Percentiles rank a stretch among this genome's conserved stretches.
These are phyloP conservation scores for Fusarium sterilihyphosum DNA, from an alignment of 2,329 filamentous ascomycete genomes.

Conservation along the genomic window DNA sequence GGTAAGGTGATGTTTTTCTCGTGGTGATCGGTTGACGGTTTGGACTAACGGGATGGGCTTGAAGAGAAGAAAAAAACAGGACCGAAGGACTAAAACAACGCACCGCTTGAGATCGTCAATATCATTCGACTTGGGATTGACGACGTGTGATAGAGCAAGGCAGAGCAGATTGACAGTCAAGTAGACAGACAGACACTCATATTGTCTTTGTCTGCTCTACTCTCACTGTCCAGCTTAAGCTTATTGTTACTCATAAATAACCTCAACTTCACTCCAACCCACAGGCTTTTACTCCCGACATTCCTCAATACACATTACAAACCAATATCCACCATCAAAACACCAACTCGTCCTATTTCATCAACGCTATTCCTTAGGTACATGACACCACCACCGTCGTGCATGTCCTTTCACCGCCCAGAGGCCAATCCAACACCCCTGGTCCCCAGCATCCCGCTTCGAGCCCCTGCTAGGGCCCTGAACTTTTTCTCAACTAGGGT, in stretches of 20 bases:
- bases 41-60: conserved; percentile 8
- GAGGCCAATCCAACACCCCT: conserved; percentile 16
- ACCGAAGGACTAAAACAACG: conserved; percentile 6
- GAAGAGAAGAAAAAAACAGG: neutral
- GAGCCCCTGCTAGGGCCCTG: conserved; percentile 27
- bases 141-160: neutral
- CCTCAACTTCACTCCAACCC: neutral
- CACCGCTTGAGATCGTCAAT: conserved; percentile 18
- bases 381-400: conserved; percentile 41
- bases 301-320: neutral
- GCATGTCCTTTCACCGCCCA: conserved; percentile 40
- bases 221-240: neutral
- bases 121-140: conserved; percentile 11
- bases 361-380: conserved; percentile 37
- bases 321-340: conserved; percentile 5
- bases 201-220: neutral
- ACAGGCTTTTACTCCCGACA: conserved; percentile 8
- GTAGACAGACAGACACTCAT: neutral
- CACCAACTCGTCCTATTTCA: neutral
- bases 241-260: neutral
- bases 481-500: neutral
- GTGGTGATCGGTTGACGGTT: conserved; percentile 8
- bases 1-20: conserved; percentile 26
- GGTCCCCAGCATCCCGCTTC: conserved; percentile 29
- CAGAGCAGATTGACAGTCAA: neutral